Percentiles rank a stretch among this genome's conserved stretches.
Conservation (phyloP, 2,329 filamentous ascomycete genomes). For the Diaporthe sp. region DNA sequence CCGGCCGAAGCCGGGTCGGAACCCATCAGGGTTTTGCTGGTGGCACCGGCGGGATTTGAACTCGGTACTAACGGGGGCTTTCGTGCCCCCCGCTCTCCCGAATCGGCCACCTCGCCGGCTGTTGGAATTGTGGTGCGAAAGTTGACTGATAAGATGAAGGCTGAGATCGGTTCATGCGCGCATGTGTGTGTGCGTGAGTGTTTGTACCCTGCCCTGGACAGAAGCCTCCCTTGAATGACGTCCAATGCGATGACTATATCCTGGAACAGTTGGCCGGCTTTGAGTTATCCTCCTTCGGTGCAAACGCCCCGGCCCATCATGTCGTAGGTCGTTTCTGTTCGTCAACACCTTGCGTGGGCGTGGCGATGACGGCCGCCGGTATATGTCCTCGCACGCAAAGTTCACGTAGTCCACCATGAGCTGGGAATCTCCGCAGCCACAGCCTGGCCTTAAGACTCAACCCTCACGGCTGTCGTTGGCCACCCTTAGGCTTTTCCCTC, state of each 20-base stretch:
- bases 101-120: constrained; percentile 20
- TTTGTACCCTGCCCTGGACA: neutral
- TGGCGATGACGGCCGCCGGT: no score
- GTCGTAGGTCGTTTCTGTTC: neutral
- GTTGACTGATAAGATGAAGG: neutral
- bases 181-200: neutral
- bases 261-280: neutral
- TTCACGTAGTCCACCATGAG: neutral
- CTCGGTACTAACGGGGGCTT: constrained; percentile 2
- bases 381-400: neutral
- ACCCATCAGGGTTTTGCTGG: constrained; percentile 7
- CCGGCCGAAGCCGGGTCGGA: neutral
- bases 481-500: neutral
- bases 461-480: neutral
- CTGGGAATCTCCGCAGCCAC: neutral
- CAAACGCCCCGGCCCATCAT: neutral
- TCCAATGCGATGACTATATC: neutral
- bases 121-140: neutral
- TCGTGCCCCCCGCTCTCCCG: constrained; percentile 18
- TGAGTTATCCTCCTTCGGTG: neutral
- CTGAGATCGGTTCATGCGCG: neutral
- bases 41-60: constrained; percentile 15
- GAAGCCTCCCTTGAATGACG: neutral
- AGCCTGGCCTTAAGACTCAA: neutral
- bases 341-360: neutral